Evolutionary conservation across 176 grass and related monocot species (phyloP).

Genomic region (Cocos nucifera): DNA sequence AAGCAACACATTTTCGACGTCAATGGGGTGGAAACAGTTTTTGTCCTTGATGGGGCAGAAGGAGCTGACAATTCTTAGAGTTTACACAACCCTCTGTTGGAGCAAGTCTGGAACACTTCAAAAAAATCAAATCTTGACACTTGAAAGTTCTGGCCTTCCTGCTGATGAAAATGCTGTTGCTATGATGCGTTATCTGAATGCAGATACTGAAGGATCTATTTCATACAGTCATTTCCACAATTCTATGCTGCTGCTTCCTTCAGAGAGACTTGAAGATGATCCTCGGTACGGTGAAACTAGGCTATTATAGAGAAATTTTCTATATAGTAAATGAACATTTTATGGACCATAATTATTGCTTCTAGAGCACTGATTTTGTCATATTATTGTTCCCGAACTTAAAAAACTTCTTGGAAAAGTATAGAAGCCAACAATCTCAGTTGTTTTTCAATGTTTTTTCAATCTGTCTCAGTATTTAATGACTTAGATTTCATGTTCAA

Average conservation of each 20-base stretch:
- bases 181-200: conserved; percentile 85
- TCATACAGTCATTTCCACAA: conserved; percentile 93
- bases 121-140: conserved; percentile 74
- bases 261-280: conserved; percentile 89
- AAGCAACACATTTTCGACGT: conserved; percentile 86
- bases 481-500: too few species aligned
- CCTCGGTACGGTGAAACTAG: conserved; percentile 36
- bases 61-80: conserved; percentile 78
- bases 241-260: conserved; percentile 96
- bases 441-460: too few species aligned
- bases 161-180: conserved; percentile 78
- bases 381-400: too few species aligned
- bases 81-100: conserved; percentile 81
- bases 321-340: not conserved
- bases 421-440: too few species aligned
- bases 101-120: conserved; percentile 94
- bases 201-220: conserved; percentile 67
- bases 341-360: too few species aligned
- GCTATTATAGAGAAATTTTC: not conserved
- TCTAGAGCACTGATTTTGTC: too few species aligned
- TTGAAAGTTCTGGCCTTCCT: conserved; percentile 68
- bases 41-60: conserved; percentile 95
- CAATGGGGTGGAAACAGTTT: conserved; percentile 93
- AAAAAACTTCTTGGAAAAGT: too few species aligned
- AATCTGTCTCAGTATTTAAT: too few species aligned